Conservation (phyloP, 179 eudicot genomes). For the Carnegiea gigantea region DNA sequence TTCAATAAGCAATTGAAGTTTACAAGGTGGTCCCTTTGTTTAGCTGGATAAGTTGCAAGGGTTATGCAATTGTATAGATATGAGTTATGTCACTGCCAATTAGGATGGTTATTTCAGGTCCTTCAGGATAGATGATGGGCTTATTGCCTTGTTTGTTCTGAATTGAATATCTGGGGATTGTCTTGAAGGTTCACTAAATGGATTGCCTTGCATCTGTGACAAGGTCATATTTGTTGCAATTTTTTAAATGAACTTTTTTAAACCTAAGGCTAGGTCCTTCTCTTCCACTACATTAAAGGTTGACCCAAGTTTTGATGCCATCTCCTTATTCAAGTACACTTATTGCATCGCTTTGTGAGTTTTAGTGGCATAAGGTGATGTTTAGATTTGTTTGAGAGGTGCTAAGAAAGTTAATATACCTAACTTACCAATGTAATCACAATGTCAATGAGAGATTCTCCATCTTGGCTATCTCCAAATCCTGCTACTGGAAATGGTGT, state of each 20-base stretch:
- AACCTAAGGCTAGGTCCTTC: not conserved
- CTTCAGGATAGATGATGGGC: not conserved
- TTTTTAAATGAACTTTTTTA: not conserved
- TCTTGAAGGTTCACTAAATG: not conserved
- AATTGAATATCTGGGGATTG: not conserved
- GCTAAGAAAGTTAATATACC: not conserved
- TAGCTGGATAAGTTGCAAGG: not conserved
- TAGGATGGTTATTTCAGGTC: not conserved
- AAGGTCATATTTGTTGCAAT: not conserved
- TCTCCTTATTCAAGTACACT: too few relatives aligned
- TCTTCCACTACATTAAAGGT: not conserved
- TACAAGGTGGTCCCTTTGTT: not conserved
- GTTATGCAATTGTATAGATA: not conserved
- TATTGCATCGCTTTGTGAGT: not conserved
- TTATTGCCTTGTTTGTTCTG: not conserved
- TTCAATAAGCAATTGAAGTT: not conserved
- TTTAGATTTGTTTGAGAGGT: not conserved
- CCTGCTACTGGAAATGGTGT: not conserved
- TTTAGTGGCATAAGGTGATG: not conserved
- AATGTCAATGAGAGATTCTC: not conserved
- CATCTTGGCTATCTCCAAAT: not conserved
- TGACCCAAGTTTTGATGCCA: not conserved
- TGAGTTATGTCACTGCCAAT: not conserved
- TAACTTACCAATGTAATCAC: not conserved
- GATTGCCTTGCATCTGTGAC: not conserved